Evolutionary conservation across 1,284 basidiomycete genomes (phyloP).

Genomic region (Puccinia triticina): DNA sequence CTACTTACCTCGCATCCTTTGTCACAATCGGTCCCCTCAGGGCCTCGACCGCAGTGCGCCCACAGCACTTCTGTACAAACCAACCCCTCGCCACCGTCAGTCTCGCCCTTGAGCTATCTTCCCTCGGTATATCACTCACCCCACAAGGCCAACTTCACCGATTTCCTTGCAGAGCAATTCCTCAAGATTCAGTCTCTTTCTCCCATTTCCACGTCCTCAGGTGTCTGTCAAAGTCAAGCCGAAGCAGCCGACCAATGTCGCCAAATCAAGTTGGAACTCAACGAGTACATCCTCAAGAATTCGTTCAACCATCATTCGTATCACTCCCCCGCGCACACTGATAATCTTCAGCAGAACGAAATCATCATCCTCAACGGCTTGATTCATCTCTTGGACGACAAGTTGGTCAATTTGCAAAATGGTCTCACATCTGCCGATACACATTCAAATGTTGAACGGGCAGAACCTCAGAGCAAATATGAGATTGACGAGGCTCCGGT

Average conservation of each 20-base stretch:
- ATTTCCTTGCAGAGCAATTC: conserved; percentile 45
- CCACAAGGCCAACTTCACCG: conserved; percentile 32
- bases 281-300: conserved; percentile 47
- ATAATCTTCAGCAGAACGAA: conserved; percentile 34
- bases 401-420: conserved; percentile 20
- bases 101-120: conserved; percentile 30
- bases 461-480: neutral
- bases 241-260: conserved; percentile 32
- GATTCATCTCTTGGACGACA: conserved; percentile 48
- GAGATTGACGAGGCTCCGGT: neutral
- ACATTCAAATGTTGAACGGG: neutral
- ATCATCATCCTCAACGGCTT: conserved; percentile 46
- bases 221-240: conserved; percentile 13
- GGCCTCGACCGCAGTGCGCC: neutral
- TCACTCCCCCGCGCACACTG: conserved; percentile 1
- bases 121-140: conserved; percentile 25
- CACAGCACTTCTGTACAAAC: no score
- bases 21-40: neutral
- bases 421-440: neutral
- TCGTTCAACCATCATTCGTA: conserved; percentile 30
- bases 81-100: neutral
- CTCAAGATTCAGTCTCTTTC: conserved; percentile 49
- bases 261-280: conserved; percentile 38
- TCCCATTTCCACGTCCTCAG: conserved; percentile 31
- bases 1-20: conserved; percentile 1